Conservation (phyloP, 495 filamentous ascomycete species). For the Penicillium manginii region DNA sequence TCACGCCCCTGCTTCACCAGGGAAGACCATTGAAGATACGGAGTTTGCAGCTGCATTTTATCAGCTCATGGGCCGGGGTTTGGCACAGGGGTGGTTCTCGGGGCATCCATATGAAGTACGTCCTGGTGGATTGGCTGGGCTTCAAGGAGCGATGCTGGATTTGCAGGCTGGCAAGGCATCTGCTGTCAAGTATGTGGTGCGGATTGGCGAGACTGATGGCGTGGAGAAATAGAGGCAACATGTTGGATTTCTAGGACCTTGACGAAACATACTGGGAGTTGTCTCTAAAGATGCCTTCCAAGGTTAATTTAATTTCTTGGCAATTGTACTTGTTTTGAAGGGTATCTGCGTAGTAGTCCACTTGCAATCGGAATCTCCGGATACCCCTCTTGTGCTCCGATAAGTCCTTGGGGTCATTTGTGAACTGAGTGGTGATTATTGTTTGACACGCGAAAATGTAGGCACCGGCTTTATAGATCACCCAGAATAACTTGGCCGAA, state of each 20-base stretch:
- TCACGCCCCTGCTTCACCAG: slow-evolving; percentile 1
- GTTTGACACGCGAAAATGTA: too few species aligned
- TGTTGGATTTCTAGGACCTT: neutral
- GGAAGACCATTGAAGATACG: slow-evolving; percentile 28
- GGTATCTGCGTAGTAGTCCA: too few species aligned
- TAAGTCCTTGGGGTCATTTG: too few species aligned
- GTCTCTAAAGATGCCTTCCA: too few species aligned
- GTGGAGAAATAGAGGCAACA: neutral
- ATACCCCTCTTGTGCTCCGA: too few species aligned
- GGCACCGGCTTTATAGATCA: too few species aligned
- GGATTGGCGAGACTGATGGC: slow-evolving; percentile 61
- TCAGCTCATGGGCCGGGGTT: slow-evolving; percentile 49
- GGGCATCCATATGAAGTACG: slow-evolving; percentile 62
- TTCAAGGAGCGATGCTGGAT: slow-evolving; percentile 57
- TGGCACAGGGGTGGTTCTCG: slow-evolving; percentile 61
- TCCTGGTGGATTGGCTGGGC: slow-evolving; percentile 57
- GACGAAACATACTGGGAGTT: too few species aligned
- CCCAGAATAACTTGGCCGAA: too few species aligned
- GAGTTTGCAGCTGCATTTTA: slow-evolving; percentile 62
- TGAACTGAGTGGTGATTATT: too few species aligned
- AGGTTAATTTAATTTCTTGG: too few species aligned
- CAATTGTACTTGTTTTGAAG: too few species aligned
- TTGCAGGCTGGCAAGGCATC: slow-evolving; percentile 66
- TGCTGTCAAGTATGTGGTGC: slow-evolving; percentile 69
- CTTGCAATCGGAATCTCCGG: too few species aligned